A percentile compares a stretch with the other conserved stretches of the same genome.
phyloP scores from a whole-genome alignment of 345 rosid genomes.

The Combretum micranthum region DNA sequence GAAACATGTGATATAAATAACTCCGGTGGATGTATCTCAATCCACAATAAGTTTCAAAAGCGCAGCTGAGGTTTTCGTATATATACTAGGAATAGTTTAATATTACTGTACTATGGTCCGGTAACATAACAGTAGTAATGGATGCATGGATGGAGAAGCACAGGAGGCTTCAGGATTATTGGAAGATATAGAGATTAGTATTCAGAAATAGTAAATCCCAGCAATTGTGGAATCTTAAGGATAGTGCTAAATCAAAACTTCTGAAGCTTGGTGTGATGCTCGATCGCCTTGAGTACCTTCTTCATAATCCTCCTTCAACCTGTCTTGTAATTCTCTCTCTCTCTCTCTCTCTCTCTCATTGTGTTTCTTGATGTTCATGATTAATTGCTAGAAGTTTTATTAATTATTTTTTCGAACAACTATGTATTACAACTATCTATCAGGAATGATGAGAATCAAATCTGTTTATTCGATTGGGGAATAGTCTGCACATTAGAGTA shows the following conservation, averaged over 20 bases:
- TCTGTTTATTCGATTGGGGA: no score
- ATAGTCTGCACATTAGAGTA: no score
- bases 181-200: conserved; percentile 33
- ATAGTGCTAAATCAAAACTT: conserved; percentile 32
- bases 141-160: conserved; percentile 59
- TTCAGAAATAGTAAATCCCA: conserved; percentile 15
- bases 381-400: not conserved
- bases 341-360: not conserved
- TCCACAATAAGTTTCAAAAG: no score
- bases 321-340: conserved; percentile 24
- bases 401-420: not conserved
- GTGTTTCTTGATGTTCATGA: not conserved
- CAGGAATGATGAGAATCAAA: no score
- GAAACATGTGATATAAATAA: no score
- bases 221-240: conserved; percentile 7
- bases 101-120: conserved; percentile 9
- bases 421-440: not conserved
- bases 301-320: conserved; percentile 50
- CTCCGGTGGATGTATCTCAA: no score
- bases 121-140: conserved; percentile 7
- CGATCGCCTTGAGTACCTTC: conserved; percentile 53
- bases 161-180: conserved; percentile 30
- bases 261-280: conserved; percentile 42
- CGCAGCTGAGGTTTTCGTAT: not conserved
- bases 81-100: not conserved